Evolutionary conservation across 306 rosid genomes (phyloP).

Genomic region (Arachis stenosperma): DNA sequence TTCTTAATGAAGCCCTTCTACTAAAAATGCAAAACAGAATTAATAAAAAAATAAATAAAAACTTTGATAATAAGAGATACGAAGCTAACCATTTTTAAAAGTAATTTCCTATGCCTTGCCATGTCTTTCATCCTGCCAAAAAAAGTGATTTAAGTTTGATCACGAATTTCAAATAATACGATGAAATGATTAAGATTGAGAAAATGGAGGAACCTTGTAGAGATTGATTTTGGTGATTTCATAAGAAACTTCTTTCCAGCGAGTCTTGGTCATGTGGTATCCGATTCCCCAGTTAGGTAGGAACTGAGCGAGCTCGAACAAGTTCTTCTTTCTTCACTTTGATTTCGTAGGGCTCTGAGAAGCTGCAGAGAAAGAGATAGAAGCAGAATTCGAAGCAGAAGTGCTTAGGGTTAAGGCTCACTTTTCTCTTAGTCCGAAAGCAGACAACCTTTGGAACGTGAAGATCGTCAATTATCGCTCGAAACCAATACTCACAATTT

Average conservation of each 20-base stretch:
- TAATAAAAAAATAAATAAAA: background rate
- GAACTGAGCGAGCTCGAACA: slow-evolving; percentile 90
- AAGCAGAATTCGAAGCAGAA: slow-evolving; percentile 44
- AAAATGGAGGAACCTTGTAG: slow-evolving; percentile 66
- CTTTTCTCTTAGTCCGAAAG: no score
- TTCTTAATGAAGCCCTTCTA: background rate
- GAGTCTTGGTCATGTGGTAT: slow-evolving; percentile 86
- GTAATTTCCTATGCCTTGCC: slow-evolving; percentile 98
- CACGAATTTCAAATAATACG: background rate
- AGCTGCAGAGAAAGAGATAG: slow-evolving; percentile 41
- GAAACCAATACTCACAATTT: no score
- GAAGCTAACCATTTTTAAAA: slow-evolving; percentile 70
- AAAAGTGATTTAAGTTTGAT: background rate
- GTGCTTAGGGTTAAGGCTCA: slow-evolving; percentile 58
- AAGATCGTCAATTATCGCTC: no score
- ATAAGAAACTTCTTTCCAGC: slow-evolving; percentile 83
- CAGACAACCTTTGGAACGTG: no score
- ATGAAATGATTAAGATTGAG: background rate
- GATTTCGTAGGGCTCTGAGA: slow-evolving; percentile 55
- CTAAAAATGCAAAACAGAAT: background rate
- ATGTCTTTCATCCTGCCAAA: slow-evolving; percentile 77
- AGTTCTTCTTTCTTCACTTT: slow-evolving; percentile 84
- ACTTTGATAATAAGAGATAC: slow-evolving; percentile 1
- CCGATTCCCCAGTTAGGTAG: slow-evolving; percentile 94
- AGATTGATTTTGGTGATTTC: slow-evolving; percentile 91